Percentiles rank a stretch among this genome's conserved stretches.
Evolutionary conservation across 768 basidiomycete species (phyloP).

Genomic region (Leccinum uliginosum): DNA sequence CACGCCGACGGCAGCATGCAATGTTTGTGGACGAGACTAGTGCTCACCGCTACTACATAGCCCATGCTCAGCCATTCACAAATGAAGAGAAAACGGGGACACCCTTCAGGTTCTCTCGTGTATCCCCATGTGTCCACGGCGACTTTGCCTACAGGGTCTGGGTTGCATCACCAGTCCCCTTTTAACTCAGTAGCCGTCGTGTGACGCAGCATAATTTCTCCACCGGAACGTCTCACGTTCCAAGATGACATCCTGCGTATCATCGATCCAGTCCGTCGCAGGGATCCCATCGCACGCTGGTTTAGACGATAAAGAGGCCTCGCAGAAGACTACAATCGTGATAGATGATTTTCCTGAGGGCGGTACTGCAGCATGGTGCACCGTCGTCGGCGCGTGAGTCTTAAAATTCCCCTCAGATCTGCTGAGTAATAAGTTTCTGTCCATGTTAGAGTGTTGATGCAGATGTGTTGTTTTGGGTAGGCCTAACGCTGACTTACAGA

Average conservation of each 20-base stretch:
- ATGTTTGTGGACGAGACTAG: background rate
- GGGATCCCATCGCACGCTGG: background rate
- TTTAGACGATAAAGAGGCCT: slow-evolving; percentile 2
- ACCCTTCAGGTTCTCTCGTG: background rate
- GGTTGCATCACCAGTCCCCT: background rate
- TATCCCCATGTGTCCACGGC: background rate
- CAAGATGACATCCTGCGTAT: slow-evolving; percentile 6
- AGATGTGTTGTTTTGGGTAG: slow-evolving; percentile 33
- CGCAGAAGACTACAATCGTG: background rate
- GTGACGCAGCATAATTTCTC: background rate
- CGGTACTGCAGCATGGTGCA: slow-evolving; percentile 24
- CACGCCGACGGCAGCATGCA: background rate
- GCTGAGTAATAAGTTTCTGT: background rate
- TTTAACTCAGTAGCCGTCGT: background rate
- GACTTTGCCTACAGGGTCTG: background rate
- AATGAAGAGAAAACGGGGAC: background rate
- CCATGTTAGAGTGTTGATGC: slow-evolving; percentile 26
- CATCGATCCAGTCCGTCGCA: background rate
- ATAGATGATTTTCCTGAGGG: slow-evolving; percentile 26
- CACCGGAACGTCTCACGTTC: background rate
- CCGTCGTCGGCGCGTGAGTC: slow-evolving; percentile 22
- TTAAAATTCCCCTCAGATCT: background rate
- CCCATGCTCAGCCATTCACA: background rate
- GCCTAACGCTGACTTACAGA: background rate
- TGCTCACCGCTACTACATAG: background rate